Evolutionary conservation across 176 grass and related monocot species (phyloP).

Genomic region (Oryza brachyantha): DNA sequence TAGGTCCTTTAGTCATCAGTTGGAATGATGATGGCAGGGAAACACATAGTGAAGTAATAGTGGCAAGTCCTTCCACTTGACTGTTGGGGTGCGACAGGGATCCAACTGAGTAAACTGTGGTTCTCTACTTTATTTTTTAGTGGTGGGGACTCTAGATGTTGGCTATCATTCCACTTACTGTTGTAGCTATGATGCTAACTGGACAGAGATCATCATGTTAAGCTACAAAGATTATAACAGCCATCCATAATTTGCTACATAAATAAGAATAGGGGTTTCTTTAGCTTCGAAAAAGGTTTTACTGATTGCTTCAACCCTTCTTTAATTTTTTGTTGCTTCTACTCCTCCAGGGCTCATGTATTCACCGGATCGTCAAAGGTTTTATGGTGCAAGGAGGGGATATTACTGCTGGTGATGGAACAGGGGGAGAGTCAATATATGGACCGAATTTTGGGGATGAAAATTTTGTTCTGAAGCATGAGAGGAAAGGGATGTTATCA

Average conservation of each 20-base stretch:
- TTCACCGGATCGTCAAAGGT: constrained; percentile 86
- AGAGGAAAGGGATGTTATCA: constrained; percentile 90
- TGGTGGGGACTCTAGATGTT: constrained; percentile 21
- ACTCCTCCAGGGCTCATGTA: constrained; percentile 62
- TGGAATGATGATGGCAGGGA: constrained; percentile 21
- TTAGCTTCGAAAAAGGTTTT: neutral
- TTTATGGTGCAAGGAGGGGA: constrained; percentile 98
- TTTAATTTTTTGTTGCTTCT: neutral
- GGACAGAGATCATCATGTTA: neutral
- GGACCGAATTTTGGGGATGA: constrained; percentile 88
- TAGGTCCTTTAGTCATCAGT: constrained; percentile 15
- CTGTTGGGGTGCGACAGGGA: neutral
- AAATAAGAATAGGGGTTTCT: neutral
- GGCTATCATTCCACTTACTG: neutral
- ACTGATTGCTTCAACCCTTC: neutral
- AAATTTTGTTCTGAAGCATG: constrained; percentile 85
- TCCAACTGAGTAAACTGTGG: constrained; percentile 17
- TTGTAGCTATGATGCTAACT: constrained; percentile 10
- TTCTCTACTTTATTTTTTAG: constrained; percentile 12
- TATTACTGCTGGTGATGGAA: constrained; percentile 84
- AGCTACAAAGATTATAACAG: neutral
- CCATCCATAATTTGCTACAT: neutral
- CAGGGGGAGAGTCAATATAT: constrained; percentile 88
- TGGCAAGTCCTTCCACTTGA: constrained; percentile 20
- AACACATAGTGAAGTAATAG: constrained; percentile 15